phyloP scores from a whole-genome alignment of 768 basidiomycete species.

The Chalciporus pseudorubinellus region DNA sequence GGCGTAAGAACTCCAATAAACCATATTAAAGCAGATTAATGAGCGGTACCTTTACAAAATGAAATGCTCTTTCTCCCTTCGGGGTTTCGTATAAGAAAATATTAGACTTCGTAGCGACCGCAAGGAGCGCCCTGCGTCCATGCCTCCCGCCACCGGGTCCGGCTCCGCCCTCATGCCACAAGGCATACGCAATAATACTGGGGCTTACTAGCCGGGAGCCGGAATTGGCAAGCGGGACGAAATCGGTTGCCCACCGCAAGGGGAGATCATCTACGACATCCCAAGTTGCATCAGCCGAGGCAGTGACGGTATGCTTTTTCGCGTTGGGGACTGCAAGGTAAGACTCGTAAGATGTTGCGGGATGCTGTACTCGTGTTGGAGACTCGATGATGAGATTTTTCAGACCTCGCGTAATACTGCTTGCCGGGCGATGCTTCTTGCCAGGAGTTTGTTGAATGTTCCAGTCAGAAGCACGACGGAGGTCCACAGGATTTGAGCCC shows the following conservation, averaged over 20 bases:
- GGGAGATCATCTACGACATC: slow-evolving; percentile 73
- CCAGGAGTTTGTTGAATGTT: slow-evolving; percentile 47
- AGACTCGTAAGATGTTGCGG: slow-evolving; percentile 25
- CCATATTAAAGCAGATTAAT: background rate
- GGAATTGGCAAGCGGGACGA: slow-evolving; percentile 67
- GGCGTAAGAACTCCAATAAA: slow-evolving; percentile 1
- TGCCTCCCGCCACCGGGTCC: slow-evolving; percentile 42
- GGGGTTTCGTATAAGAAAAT: slow-evolving; percentile 81
- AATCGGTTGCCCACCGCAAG: slow-evolving; percentile 85
- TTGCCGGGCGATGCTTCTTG: slow-evolving; percentile 49
- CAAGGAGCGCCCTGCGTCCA: slow-evolving; percentile 56
- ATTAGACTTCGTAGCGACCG: slow-evolving; percentile 70
- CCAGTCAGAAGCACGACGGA: slow-evolving; percentile 51
- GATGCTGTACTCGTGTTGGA: slow-evolving; percentile 30
- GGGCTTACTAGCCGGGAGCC: slow-evolving; percentile 61
- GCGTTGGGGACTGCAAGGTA: slow-evolving; percentile 31
- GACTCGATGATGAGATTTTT: slow-evolving; percentile 54
- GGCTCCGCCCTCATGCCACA: slow-evolving; percentile 60
- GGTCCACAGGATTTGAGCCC: slow-evolving; percentile 61
- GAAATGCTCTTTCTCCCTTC: slow-evolving; percentile 77
- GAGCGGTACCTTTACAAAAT: slow-evolving; percentile 67
- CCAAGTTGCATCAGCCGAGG: slow-evolving; percentile 56
- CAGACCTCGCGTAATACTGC: slow-evolving; percentile 60
- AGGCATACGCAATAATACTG: slow-evolving; percentile 62
- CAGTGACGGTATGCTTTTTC: slow-evolving; percentile 24